Evolutionary conservation across 1,284 basidiomycete species (phyloP), one percentile per base, ranked within the genome.

Genomic region (Leccinum angustisporum): DNA sequence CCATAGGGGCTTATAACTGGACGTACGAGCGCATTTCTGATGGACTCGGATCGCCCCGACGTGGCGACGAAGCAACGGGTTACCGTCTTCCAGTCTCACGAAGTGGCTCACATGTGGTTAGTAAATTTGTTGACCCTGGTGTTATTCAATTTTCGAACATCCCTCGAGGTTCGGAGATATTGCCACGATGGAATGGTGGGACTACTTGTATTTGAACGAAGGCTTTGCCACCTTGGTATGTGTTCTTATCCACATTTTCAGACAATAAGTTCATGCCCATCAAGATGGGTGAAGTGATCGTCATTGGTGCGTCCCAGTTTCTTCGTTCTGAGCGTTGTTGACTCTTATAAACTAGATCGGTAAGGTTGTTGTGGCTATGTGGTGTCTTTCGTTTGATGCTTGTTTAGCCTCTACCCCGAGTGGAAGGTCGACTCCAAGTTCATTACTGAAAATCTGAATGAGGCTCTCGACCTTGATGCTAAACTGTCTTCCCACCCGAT

Each of bases 131-230:
- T 46, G 7, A 34, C 27, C n/a, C 21, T 34, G 55, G 25, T 36
- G 50, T 57, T 51, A 31, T 57, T 18, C 67, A 27, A 34, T 38
- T 13, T 54, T 58, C 16, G 62, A 61, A 48, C 38, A 33, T 21
- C 43, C 13, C 40, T 57, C 78, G 13, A 76, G 90, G 91, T 95
- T 95, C 71, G 93, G 94, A 54, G 90, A 96, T 75, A 92, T 95
- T 69, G 90, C 92, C 16, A 97, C 94, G 1, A 95, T 95, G 91
- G 86, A 86, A 69, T 97, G 94, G 94, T 97, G 95, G 94, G 90
- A 94, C 68, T 91, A 92, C 75, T 80, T 95, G 52, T 95, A 90
- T 73, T 80, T 95, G 70, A 94, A 94, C 65, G 89, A 92, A 86
- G 93, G 94, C 21, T 98, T 98, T 73, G 96, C 96, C 3, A 90